Evolutionary conservation across 2,329 filamentous ascomycete genomes (phyloP).

Genomic region (Sclerotinia nivalis): DNA sequence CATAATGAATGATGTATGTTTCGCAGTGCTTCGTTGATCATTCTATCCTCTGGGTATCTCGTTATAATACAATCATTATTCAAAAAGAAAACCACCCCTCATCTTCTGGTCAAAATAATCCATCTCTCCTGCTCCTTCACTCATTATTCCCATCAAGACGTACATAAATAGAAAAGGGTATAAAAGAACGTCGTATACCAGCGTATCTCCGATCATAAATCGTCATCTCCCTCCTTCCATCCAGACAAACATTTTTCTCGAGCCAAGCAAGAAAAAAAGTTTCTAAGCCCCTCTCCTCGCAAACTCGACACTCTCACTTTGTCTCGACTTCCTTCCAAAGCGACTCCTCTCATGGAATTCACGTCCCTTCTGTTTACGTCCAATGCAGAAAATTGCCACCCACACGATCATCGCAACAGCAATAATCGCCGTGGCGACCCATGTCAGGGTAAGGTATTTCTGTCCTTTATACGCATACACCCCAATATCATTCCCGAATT

Average conservation of each 20-base stretch:
- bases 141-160: not conserved
- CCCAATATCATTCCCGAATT: conserved; percentile 40
- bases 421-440: conserved; percentile 54
- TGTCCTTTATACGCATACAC: conserved; percentile 47
- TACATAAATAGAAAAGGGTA: not conserved
- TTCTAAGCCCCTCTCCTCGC: conserved; percentile 3
- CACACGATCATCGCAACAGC: conserved; percentile 40
- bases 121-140: not conserved
- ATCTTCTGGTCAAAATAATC: not conserved
- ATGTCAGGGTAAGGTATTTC: conserved; percentile 60
- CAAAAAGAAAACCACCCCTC: too few species aligned
- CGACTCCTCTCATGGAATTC: conserved; percentile 38
- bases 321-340: not conserved
- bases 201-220: not conserved
- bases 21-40: not conserved
- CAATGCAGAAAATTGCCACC: conserved; percentile 37
- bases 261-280: not conserved
- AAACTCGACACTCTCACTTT: conserved; percentile 17
- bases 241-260: not conserved
- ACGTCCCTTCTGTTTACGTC: conserved; percentile 29
- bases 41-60: conserved; percentile 6
- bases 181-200: not conserved
- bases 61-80: conserved; percentile 1
- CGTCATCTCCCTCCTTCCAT: too few species aligned
- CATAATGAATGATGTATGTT: not conserved